Evolutionary conservation across 2,329 filamentous ascomycete genomes (phyloP).

Genomic region (Apiospora aurea): DNA sequence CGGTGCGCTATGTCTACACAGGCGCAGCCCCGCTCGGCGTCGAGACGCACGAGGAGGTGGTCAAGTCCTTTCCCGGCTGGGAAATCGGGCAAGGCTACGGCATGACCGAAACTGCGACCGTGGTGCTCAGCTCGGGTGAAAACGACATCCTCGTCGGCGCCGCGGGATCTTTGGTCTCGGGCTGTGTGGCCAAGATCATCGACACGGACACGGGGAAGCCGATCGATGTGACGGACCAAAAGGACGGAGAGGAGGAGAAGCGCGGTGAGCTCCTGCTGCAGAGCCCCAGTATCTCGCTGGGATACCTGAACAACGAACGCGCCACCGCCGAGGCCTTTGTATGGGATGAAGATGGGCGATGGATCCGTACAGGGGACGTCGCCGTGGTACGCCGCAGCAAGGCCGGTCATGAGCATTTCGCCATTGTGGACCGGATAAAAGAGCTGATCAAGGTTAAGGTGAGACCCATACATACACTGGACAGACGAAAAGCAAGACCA

Average conservation of each 20-base stretch:
- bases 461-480: slow-evolving; percentile 24
- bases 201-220: slow-evolving; percentile 54
- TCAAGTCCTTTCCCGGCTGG: slow-evolving; percentile 56
- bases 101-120: slow-evolving; percentile 80
- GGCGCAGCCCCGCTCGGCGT: slow-evolving; percentile 81
- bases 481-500: background rate
- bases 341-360: slow-evolving; percentile 69
- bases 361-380: slow-evolving; percentile 88
- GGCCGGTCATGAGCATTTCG: slow-evolving; percentile 78
- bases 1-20: slow-evolving; percentile 70
- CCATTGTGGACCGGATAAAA: slow-evolving; percentile 78
- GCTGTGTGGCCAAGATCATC: slow-evolving; percentile 70
- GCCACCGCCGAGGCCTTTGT: slow-evolving; percentile 83
- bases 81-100: slow-evolving; percentile 74
- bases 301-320: slow-evolving; percentile 86
- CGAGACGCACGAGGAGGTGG: slow-evolving; percentile 69
- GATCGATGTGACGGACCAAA: slow-evolving; percentile 54
- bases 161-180: slow-evolving; percentile 74
- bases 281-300: slow-evolving; percentile 77
- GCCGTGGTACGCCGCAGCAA: slow-evolving; percentile 71
- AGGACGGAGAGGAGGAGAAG: slow-evolving; percentile 69
- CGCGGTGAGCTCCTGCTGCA: slow-evolving; percentile 85
- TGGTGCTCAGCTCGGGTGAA: slow-evolving; percentile 66
- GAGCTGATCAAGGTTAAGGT: slow-evolving; percentile 61
- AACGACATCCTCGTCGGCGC: slow-evolving; percentile 75